These are phyloP conservation scores for Graphilbum sp. DNA, from an alignment of 2,329 filamentous ascomycete species.

Conservation along the genomic window DNA sequence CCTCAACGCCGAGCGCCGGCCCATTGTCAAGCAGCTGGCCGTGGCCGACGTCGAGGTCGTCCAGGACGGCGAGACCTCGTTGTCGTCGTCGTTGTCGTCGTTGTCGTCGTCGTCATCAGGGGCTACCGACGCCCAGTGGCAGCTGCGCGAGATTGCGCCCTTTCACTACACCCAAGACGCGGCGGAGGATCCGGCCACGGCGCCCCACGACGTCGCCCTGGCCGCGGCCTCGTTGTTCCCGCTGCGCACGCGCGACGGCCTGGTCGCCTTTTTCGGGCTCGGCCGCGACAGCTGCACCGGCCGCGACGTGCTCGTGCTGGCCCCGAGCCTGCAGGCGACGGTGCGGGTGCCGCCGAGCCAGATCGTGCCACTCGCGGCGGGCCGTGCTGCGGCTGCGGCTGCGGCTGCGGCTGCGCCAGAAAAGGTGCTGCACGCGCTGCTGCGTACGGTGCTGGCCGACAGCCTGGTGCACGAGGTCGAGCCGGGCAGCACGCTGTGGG, in stretches of 20 bases:
- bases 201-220: slow-evolving; percentile 14
- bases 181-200: slow-evolving; percentile 12
- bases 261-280: not conserved
- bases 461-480: slow-evolving; percentile 18
- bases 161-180: slow-evolving; percentile 14
- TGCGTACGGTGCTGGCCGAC: slow-evolving; percentile 19
- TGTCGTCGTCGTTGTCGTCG: too few relatives aligned
- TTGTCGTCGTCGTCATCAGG: too few relatives aligned
- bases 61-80: slow-evolving; percentile 12
- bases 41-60: slow-evolving; percentile 10
- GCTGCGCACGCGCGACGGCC: not conserved
- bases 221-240: slow-evolving; percentile 12
- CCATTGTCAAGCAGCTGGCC: slow-evolving; percentile 5
- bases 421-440: slow-evolving; percentile 16
- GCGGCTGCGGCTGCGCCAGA: slow-evolving; percentile 15
- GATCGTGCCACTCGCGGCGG: slow-evolving; percentile 14
- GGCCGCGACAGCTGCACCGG: not conserved
- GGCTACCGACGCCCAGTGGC: too few relatives aligned
- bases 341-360: slow-evolving; percentile 18
- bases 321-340: slow-evolving; percentile 21
- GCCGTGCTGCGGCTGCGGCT: slow-evolving; percentile 17
- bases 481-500: slow-evolving; percentile 11
- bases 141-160: slow-evolving; percentile 7
- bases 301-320: slow-evolving; percentile 9
- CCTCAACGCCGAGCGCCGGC: not conserved